Evolutionary conservation across 768 basidiomycete species (phyloP).

Genomic region (Sutorius australiensis): DNA sequence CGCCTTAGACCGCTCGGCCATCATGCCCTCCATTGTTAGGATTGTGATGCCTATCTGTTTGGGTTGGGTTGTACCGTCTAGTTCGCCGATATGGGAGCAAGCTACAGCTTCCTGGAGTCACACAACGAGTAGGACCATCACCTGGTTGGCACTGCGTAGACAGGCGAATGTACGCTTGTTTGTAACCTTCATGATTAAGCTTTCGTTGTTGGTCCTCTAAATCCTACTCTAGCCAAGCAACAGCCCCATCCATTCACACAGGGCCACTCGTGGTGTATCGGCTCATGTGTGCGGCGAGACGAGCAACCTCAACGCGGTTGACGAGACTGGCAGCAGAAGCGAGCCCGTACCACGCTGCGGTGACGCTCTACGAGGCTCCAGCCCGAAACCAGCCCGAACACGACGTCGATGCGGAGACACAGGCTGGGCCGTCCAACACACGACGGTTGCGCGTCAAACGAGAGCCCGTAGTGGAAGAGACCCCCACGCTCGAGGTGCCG

Average conservation of each 20-base stretch:
- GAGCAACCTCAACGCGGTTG: constrained; percentile 27
- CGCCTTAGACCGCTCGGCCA: constrained; percentile 62
- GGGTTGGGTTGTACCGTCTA: not conserved
- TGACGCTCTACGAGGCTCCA: constrained; percentile 38
- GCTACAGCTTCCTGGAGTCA: no score
- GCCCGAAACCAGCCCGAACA: not conserved
- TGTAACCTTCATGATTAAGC: no score
- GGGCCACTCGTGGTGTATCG: no score
- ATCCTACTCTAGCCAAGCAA: no score
- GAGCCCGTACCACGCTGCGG: constrained; percentile 43
- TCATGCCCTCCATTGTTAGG: constrained; percentile 24
- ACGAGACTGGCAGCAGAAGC: constrained; percentile 36
- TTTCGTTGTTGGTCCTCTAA: no score
- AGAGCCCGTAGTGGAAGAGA: constrained; percentile 8
- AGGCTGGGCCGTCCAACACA: constrained; percentile 15
- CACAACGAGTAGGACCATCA: no score
- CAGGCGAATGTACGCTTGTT: no score
- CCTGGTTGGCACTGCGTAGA: no score
- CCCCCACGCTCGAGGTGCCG: not conserved
- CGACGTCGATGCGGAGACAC: not conserved
- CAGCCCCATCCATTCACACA: no score
- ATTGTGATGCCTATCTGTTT: fast-evolving
- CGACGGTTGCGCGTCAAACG: constrained; percentile 30
- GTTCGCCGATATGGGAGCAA: no score
- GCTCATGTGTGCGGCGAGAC: constrained; percentile 23